Conservation (phyloP, 2,329 filamentous ascomycete species). For the Thielaviopsis cerberus region DNA sequence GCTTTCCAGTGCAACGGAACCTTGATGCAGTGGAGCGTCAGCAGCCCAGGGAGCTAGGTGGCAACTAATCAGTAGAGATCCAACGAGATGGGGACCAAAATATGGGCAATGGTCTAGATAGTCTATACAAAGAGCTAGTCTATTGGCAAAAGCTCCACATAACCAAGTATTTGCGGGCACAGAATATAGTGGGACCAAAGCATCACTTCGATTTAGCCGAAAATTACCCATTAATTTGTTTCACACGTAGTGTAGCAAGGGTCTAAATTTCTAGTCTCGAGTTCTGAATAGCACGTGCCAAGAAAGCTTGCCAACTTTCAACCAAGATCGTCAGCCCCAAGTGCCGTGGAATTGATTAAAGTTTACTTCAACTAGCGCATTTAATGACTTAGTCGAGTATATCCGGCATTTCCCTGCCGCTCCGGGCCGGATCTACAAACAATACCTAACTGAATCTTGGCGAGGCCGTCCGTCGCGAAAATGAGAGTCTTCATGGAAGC, state of each 20-base stretch:
- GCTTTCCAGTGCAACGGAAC: background rate
- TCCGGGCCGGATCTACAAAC: background rate
- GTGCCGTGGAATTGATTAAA: background rate
- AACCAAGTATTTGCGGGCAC: too few relatives aligned
- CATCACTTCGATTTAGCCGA: background rate
- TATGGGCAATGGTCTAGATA: too few relatives aligned
- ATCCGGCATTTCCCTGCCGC: background rate
- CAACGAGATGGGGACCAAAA: background rate
- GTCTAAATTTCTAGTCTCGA: background rate
- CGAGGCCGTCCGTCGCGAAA: background rate
- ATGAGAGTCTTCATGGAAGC: conserved; percentile 98
- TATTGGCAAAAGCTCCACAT: too few relatives aligned
- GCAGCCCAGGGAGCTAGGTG: background rate
- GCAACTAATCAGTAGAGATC: background rate
- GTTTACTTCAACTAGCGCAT: background rate
- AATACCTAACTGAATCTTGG: background rate
- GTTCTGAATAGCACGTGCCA: background rate
- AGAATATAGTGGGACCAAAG: background rate
- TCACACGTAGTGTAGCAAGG: background rate
- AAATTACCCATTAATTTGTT: background rate
- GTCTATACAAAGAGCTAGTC: too few relatives aligned
- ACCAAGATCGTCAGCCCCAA: background rate
- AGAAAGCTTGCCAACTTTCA: background rate
- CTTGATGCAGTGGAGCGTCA: background rate
- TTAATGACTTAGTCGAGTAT: background rate